Conservation (phyloP, 257 asterid species). For the Lycium barbarum region DNA sequence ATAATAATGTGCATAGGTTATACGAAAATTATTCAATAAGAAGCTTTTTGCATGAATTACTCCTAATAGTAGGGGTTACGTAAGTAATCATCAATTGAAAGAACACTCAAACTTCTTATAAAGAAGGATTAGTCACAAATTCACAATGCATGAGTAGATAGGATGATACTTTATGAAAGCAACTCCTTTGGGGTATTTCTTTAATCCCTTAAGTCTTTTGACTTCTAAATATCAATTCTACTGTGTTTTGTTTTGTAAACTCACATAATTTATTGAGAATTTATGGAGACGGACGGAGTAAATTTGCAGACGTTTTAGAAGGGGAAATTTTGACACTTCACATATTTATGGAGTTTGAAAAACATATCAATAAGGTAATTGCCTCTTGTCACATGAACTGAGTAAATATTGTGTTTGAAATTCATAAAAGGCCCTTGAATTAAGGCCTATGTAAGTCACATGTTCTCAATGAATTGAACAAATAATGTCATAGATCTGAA, state of each 20-base stretch:
- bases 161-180: conserved; percentile 43
- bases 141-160: conserved; percentile 31
- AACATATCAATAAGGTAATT: background rate
- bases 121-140: conserved; percentile 29
- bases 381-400: background rate
- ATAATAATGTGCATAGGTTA: background rate
- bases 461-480: conserved; percentile 7
- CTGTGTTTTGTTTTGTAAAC: background rate
- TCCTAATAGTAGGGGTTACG: background rate
- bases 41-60: background rate
- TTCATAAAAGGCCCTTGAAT: conserved; percentile 11
- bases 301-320: background rate
- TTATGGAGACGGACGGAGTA: background rate
- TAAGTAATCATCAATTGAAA: background rate
- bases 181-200: conserved; percentile 40
- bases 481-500: background rate
- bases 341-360: background rate
- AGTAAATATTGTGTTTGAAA: background rate
- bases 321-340: background rate
- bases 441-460: background rate
- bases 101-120: conserved; percentile 27
- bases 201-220: conserved; percentile 35
- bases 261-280: background rate
- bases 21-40: background rate
- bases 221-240: conserved; percentile 19